Evolutionary conservation across 768 basidiomycete species (phyloP).

Genomic region (Serpula lacrymans): DNA sequence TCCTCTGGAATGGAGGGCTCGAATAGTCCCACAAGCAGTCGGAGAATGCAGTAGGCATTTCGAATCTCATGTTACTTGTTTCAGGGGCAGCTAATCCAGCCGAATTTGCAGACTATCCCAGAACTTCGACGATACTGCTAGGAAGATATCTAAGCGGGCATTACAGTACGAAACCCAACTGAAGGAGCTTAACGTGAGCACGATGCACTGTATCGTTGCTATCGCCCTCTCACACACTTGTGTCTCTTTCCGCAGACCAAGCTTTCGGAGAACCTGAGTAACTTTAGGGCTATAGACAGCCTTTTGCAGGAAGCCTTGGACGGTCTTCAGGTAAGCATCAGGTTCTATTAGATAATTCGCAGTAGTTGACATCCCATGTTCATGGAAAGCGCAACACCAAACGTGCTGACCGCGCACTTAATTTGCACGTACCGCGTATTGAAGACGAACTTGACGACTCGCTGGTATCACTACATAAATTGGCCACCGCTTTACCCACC

Average conservation of each 20-base stretch:
- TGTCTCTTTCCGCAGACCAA: slow-evolving; percentile 41
- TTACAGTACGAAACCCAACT: slow-evolving; percentile 52
- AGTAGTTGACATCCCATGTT: neutral
- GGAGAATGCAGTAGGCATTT: no score
- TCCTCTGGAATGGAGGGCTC: no score
- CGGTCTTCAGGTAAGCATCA: slow-evolving; percentile 51
- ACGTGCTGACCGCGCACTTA: slow-evolving; percentile 56
- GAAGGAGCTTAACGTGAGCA: slow-evolving; percentile 56
- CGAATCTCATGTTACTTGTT: no score
- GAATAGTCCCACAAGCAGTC: no score
- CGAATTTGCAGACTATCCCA: no score
- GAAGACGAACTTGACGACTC: slow-evolving; percentile 59
- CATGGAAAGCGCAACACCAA: slow-evolving; percentile 48
- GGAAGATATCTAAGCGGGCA: slow-evolving; percentile 44
- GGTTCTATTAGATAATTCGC: neutral
- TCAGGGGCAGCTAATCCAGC: no score
- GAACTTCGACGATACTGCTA: slow-evolving; percentile 43
- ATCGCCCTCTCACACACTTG: slow-evolving; percentile 1
- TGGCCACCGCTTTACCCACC: slow-evolving; percentile 57
- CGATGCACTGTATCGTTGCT: no score
- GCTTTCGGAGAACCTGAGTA: slow-evolving; percentile 67
- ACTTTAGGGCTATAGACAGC: slow-evolving; percentile 71
- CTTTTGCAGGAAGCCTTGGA: slow-evolving; percentile 62
- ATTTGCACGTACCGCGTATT: slow-evolving; percentile 60
- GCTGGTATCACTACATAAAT: slow-evolving; percentile 50